Evolutionary conservation across 2,329 filamentous ascomycete species (phyloP).

Genomic region (Claviceps capensis): DNA sequence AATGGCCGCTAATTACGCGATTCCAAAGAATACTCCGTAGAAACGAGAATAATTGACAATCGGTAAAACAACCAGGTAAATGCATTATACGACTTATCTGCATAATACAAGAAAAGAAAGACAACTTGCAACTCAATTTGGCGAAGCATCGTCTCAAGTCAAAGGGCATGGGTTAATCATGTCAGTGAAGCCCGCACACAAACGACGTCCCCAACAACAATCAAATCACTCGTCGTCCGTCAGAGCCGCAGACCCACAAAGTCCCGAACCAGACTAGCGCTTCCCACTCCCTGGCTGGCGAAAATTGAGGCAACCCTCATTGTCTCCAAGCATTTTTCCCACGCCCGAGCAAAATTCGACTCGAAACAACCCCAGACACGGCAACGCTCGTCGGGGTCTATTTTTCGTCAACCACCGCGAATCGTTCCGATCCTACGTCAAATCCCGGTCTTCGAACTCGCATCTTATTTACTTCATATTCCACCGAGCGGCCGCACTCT

Average conservation of each 20-base stretch:
- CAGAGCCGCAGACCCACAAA: conserved; percentile 1
- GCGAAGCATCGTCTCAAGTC: too few species aligned
- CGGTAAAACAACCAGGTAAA: too few species aligned
- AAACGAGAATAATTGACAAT: too few species aligned
- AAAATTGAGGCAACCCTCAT: conserved; percentile 30
- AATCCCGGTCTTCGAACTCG: conserved; percentile 7
- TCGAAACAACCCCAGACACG: conserved; percentile 27
- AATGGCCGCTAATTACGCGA: background rate
- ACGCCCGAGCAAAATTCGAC: conserved; percentile 30
- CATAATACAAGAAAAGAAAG: too few species aligned
- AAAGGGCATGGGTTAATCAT: background rate
- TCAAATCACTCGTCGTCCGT: background rate
- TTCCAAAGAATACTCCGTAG: too few species aligned
- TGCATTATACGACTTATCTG: too few species aligned
- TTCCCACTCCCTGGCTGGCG: conserved; percentile 26
- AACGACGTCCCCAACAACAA: background rate
- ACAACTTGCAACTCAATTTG: too few species aligned
- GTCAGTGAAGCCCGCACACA: background rate
- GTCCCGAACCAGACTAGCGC: conserved; percentile 20
- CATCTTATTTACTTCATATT: background rate
- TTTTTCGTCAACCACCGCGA: conserved; percentile 12
- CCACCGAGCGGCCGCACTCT: conserved; percentile 3
- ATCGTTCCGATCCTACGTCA: conserved; percentile 6
- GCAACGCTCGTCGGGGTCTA: conserved; percentile 25
- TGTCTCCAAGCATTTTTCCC: conserved; percentile 22